Evolutionary conservation across 768 basidiomycete genomes (phyloP), one percentile per base, ranked within the genome.

Genomic region (Exidia glandulosa): DNA sequence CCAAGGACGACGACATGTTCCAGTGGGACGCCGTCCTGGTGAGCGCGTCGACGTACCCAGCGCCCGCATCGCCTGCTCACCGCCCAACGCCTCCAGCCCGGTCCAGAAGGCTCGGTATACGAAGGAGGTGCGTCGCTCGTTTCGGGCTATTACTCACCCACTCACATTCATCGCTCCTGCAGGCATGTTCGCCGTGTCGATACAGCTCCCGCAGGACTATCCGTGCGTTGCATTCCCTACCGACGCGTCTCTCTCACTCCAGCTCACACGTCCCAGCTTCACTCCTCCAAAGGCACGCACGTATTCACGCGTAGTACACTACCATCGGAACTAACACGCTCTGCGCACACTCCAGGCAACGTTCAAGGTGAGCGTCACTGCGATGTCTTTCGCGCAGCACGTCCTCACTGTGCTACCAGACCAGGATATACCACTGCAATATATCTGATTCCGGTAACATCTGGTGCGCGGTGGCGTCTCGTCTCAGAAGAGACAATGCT

Each of bases 361-460:
- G 10, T 32, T 58, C 13, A 27, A n/a, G 36, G 31, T 57, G 12
- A 33, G 23, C 30, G n/a, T n/a, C 27, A 50, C 10, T 58, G 6
- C 32, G 31, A 32, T 45, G 16, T 37, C 41, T 33, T 50, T 62
- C 47, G 23, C 31, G 32, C 62, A 90, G 88, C 66, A n/a, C n/a
- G n/a, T n/a, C n/a, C n/a, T n/a, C n/a, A n/a, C n/a, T n/a, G n/a
- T n/a, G n/a, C n/a, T n/a, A n/a, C n/a, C n/a, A n/a, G n/a, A n/a
- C n/a, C n/a, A n/a, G n/a, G n/a, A 90, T 91, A 69, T 92, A 92
- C 66, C 90, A 93, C 67, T 90, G 91, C 88, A 92, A 93, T 36
- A 79, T 70, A 27, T 54, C 59, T 29, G 47, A 47, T 47, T 62
- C 14, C 63, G 14, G 57, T 32, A 19, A 45, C n/a, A 14, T 59